Base-by-base conservation (phyloP, 2,329 filamentous ascomycete genomes). In the Colletotrichum lupini region DNA sequence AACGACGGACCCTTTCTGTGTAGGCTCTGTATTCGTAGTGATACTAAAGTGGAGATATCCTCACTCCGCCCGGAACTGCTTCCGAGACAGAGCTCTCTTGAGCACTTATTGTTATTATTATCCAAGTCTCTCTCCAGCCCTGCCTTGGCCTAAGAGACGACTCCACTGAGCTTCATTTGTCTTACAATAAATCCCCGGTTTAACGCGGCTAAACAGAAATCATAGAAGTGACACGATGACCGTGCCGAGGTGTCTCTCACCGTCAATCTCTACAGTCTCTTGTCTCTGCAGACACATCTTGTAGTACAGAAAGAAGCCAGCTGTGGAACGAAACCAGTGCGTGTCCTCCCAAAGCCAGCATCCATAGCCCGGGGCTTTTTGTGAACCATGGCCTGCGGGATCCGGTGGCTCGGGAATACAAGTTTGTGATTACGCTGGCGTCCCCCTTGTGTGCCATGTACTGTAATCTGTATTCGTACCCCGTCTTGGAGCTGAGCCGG, bases 381-480 rank as follows among this genome's bases (percentile, higher is more conserved):
- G 62, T 62, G 16, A 60, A 60, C 67, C 58, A 49, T 28, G 56
- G 28, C 46, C 56, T 73, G 70, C 70, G 70, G 70, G 68, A 72
- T 72, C 72, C 68, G 68, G 63, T 62, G 61, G 68, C 57, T 72
- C 57, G 72, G 72, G 72, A 72, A 72, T 63, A 67, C 61, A 71
- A 74, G 63, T 57, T 46, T 32, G 24, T 74, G 72, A 67, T 74
- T 53, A 42, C 52, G 72, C 72, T 46, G 72, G 61, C 59, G 72
- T 72, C 63, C 72, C 72, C 57, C 60, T 72, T 52, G 67, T 66
- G 68, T 53, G 60, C 32, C 32, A n/a, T 37, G 59, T 65, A 59
- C 57, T 37, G 56, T 55, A 22, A 26, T 6, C 57, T 37, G 56
- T 55, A 22, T 52, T 11, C 16, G 26, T 59, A 32, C 55, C 37